Conservation (phyloP, 495 filamentous ascomycete genomes). For the Xylaria acuta region DNA sequence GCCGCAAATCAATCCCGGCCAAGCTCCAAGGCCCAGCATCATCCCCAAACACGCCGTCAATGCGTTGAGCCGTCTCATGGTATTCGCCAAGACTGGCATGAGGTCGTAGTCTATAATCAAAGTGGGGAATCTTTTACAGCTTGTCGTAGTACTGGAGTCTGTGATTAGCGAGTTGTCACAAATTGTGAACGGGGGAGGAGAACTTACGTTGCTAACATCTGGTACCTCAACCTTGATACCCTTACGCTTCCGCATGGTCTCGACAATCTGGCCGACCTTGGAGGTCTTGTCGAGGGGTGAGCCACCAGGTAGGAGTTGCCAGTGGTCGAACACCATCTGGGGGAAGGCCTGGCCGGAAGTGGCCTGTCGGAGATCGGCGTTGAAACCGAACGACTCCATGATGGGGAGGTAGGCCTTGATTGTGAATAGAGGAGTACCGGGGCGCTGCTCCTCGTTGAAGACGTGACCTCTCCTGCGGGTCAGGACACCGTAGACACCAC, state of each 20-base stretch:
- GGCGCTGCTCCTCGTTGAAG: conserved; percentile 96
- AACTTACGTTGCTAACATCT: conserved; percentile 90
- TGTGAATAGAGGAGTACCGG: conserved; percentile 98
- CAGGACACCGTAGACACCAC: conserved; percentile 99
- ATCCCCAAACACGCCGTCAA: conserved; percentile 34
- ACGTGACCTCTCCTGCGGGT: conserved; percentile 98
- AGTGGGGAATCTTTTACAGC: conserved; percentile 69
- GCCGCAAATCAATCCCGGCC: conserved; percentile 38
- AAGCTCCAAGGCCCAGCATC: conserved; percentile 35
- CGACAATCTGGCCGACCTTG: conserved; percentile 85
- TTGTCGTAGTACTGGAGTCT: conserved; percentile 92
- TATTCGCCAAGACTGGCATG: conserved; percentile 43
- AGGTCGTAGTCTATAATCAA: conserved; percentile 48
- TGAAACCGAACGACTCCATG: conserved; percentile 99
- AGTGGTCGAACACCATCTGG: conserved; percentile 98
- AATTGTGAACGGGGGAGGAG: background rate
- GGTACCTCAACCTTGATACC: conserved; percentile 96
- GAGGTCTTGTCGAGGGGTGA: conserved; percentile 85
- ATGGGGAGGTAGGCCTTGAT: conserved; percentile 99
- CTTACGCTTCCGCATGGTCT: conserved; percentile 96
- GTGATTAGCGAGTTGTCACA: conserved; percentile 58
- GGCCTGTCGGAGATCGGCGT: conserved; percentile 88
- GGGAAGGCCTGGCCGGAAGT: conserved; percentile 99
- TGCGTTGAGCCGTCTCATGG: conserved; percentile 39
- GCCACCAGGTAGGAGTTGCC: conserved; percentile 92